phyloP scores from a whole-genome alignment of 1,139 yeast species.

The Hemisphaericaspora subhashii region DNA sequence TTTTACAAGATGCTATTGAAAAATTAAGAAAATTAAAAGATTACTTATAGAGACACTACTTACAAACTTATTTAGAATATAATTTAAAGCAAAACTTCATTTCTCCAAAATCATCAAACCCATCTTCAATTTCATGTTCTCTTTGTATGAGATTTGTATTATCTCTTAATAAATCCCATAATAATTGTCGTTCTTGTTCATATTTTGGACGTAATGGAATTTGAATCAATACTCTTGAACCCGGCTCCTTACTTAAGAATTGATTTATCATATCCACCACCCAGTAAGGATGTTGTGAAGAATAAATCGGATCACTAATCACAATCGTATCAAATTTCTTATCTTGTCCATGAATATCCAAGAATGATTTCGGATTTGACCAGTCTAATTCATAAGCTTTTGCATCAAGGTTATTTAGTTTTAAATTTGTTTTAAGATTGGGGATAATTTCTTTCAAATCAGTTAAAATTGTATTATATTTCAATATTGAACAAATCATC shows the following conservation, averaged over 20 bases:
- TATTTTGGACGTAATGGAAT: constrained; percentile 72
- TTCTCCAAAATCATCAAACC: constrained; percentile 85
- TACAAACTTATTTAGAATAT: constrained; percentile 2
- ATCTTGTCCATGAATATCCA: constrained; percentile 18
- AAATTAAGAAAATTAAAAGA: constrained; percentile 70
- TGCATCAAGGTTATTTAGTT: constrained; percentile 41
- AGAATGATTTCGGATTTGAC: constrained; percentile 55
- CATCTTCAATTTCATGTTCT: constrained; percentile 48
- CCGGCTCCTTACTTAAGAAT: constrained; percentile 33
- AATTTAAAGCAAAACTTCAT: constrained; percentile 59
- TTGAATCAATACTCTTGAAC: constrained; percentile 55
- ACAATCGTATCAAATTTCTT: constrained; percentile 56
- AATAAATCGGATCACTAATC: constrained; percentile 86
- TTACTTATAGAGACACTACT: constrained; percentile 49
- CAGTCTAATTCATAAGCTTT: constrained; percentile 69
- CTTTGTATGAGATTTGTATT: constrained; percentile 26
- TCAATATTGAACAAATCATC: constrained; percentile 55
- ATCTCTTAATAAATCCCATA: constrained; percentile 55
- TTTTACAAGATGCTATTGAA: constrained; percentile 77
- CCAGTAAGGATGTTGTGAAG: constrained; percentile 76
- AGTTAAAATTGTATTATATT: constrained; percentile 58
- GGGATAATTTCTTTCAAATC: constrained; percentile 78
- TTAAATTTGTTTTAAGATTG: constrained; percentile 61
- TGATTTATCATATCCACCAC: constrained; percentile 56
- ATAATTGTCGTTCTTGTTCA: constrained; percentile 57